These are phyloP conservation scores for Wallacemonas sp. DNA, from an alignment of 208 protist genomes.

Conservation along the genomic window DNA sequence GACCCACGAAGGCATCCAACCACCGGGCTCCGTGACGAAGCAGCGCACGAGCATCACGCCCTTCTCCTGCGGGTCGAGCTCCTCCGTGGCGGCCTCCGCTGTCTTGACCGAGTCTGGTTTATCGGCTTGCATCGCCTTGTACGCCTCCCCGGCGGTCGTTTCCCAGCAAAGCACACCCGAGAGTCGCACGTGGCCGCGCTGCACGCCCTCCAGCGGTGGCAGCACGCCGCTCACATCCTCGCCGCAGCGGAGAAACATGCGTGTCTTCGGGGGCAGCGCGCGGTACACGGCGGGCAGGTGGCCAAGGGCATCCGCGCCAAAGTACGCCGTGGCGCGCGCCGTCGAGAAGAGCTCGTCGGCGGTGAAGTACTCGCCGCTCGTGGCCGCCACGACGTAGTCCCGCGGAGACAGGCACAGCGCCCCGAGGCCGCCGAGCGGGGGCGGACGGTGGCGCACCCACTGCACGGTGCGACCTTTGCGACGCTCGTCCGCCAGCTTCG, in stretches of 20 bases:
- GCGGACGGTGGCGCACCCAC: constrained; percentile 2
- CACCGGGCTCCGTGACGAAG: constrained; percentile 29
- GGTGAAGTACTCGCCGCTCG: constrained; percentile 32
- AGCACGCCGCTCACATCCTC: constrained; percentile 44
- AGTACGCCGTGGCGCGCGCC: background rate
- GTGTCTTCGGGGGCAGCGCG: constrained; percentile 13
- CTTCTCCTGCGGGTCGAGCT: constrained; percentile 9
- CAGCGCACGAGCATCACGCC: constrained; percentile 30
- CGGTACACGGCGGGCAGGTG: background rate
- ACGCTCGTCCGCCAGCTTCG: constrained; percentile 4
- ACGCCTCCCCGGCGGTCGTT: constrained; percentile 19
- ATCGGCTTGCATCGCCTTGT: background rate
- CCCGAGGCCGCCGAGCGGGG: constrained; percentile 11
- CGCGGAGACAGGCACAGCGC: constrained; percentile 18
- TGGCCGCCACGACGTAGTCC: constrained; percentile 32
- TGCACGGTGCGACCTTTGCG: background rate
- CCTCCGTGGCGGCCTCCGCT: background rate
- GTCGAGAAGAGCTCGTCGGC: constrained; percentile 26
- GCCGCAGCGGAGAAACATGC: constrained; percentile 29
- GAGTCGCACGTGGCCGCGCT: constrained; percentile 28
- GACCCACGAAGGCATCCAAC: constrained; percentile 25
- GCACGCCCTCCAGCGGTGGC: constrained; percentile 25
- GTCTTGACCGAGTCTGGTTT: background rate
- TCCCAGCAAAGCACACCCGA: constrained; percentile 34
- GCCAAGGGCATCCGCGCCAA: background rate